A percentile compares a stretch with the other conserved stretches of the same genome.
Evolutionary conservation across 1,139 yeast genomes (phyloP).

Genomic region (Lodderomyces orthopsilosis): DNA sequence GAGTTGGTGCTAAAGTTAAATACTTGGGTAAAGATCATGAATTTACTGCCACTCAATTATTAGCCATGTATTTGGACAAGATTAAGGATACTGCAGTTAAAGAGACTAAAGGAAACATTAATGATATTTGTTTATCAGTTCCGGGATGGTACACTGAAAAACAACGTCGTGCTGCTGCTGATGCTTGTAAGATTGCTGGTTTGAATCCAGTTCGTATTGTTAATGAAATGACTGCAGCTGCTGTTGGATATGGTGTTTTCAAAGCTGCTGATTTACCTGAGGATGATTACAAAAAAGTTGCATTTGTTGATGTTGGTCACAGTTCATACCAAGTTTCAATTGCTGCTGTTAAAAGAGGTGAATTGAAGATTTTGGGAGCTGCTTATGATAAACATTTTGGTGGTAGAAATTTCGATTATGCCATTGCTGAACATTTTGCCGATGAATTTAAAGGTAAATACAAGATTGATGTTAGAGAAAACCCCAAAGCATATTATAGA

Average conservation of each 20-base stretch:
- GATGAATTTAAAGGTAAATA: slow-evolving; percentile 86
- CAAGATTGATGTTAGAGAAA: slow-evolving; percentile 86
- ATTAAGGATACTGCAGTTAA: slow-evolving; percentile 74
- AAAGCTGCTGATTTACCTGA: slow-evolving; percentile 93
- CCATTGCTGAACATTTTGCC: slow-evolving; percentile 93
- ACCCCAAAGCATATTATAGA: slow-evolving; percentile 95
- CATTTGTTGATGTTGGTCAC: slow-evolving; percentile 95
- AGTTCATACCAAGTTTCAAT: slow-evolving; percentile 89
- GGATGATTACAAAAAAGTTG: slow-evolving; percentile 85
- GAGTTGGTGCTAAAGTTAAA: slow-evolving; percentile 81
- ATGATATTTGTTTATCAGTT: slow-evolving; percentile 90
- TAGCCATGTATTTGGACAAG: slow-evolving; percentile 94
- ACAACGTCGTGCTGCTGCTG: slow-evolving; percentile 95
- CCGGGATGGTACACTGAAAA: slow-evolving; percentile 97
- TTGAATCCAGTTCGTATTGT: slow-evolving; percentile 97
- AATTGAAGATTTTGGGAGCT: slow-evolving; percentile 86
- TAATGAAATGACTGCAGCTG: slow-evolving; percentile 97
- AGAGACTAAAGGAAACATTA: slow-evolving; percentile 79
- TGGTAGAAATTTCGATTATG: slow-evolving; percentile 94
- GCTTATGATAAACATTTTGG: slow-evolving; percentile 96
- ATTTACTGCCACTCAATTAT: slow-evolving; percentile 84
- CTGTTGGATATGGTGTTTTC: slow-evolving; percentile 98
- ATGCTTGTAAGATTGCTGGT: slow-evolving; percentile 94
- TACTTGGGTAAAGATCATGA: slow-evolving; percentile 75
- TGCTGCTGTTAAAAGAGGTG: slow-evolving; percentile 94